phyloP scores from a whole-genome alignment of 2,329 filamentous ascomycete genomes.

The Chalaropsis ovoidea region DNA sequence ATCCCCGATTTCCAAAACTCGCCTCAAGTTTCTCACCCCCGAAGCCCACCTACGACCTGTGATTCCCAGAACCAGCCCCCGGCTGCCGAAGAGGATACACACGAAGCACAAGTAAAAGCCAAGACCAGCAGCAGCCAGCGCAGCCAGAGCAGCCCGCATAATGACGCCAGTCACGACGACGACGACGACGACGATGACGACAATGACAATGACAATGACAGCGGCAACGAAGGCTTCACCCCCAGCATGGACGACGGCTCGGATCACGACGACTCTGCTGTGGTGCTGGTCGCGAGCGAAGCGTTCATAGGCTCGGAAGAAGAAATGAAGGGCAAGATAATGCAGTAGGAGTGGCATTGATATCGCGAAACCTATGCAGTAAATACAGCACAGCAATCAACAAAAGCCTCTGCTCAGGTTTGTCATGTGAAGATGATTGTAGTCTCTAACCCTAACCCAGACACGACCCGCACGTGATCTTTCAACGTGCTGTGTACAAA shows the following conservation, averaged over 20 bases:
- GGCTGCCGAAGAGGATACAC: background rate
- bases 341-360: background rate
- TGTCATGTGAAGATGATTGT: too few species aligned
- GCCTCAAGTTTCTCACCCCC: background rate
- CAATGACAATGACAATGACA: constrained; percentile 2
- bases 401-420: background rate
- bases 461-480: too few species aligned
- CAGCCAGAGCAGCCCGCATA: background rate
- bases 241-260: background rate
- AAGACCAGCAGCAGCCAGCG: background rate
- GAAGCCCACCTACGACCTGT: background rate
- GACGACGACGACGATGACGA: background rate
- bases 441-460: too few species aligned
- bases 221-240: background rate
- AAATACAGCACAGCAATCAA: background rate
- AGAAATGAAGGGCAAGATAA: background rate
- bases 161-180: background rate
- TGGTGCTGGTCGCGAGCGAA: background rate
- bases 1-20: background rate
- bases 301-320: background rate
- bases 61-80: background rate
- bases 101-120: background rate
- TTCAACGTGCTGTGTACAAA: too few species aligned
- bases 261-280: constrained; percentile 5
- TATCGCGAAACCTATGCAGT: background rate